A percentile compares a stretch with the other conserved stretches of the same genome.
phyloP scores from a whole-genome alignment of 1,284 basidiomycete species.

The Dichomitus squalens region DNA sequence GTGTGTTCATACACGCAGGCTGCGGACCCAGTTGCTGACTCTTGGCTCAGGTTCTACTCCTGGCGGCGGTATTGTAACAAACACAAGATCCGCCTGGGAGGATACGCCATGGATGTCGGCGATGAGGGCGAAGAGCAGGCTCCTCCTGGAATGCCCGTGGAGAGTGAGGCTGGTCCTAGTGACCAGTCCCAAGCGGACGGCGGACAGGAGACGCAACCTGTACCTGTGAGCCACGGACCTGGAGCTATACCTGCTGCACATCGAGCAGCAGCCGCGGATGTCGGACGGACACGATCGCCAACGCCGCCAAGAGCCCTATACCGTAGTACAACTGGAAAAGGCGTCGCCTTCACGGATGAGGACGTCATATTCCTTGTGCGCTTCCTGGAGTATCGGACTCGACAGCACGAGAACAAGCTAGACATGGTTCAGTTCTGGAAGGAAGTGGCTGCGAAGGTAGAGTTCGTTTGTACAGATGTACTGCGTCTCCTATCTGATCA shows the following conservation, averaged over 20 bases:
- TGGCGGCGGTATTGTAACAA: constrained; percentile 88
- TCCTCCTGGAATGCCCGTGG: background rate
- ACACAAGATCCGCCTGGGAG: constrained; percentile 80
- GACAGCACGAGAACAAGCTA: constrained; percentile 58
- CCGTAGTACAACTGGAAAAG: constrained; percentile 82
- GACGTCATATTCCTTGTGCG: constrained; percentile 74
- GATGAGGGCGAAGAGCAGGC: constrained; percentile 34
- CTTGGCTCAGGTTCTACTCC: constrained; percentile 69
- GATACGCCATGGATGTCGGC: constrained; percentile 69
- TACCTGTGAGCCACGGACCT: constrained; percentile 33
- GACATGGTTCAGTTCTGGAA: constrained; percentile 88
- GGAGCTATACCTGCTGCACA: constrained; percentile 48
- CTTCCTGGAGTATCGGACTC: constrained; percentile 58
- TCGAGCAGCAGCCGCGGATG: constrained; percentile 43
- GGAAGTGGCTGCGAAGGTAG: constrained; percentile 73
- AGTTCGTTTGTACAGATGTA: constrained; percentile 9
- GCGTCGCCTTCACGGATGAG: constrained; percentile 81
- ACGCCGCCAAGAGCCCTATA: constrained; percentile 76
- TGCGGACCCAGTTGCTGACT: constrained; percentile 6
- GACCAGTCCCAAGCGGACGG: background rate
- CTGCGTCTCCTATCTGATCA: background rate
- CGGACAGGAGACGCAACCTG: constrained; percentile 33
- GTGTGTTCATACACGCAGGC: constrained; percentile 41
- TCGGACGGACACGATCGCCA: constrained; percentile 62
- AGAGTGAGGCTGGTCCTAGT: constrained; percentile 13